Percentiles rank a stretch among this genome's conserved stretches.
These are phyloP conservation scores for Termitomyces sp. DNA, from an alignment of 768 basidiomycete genomes.

Conservation along the genomic window DNA sequence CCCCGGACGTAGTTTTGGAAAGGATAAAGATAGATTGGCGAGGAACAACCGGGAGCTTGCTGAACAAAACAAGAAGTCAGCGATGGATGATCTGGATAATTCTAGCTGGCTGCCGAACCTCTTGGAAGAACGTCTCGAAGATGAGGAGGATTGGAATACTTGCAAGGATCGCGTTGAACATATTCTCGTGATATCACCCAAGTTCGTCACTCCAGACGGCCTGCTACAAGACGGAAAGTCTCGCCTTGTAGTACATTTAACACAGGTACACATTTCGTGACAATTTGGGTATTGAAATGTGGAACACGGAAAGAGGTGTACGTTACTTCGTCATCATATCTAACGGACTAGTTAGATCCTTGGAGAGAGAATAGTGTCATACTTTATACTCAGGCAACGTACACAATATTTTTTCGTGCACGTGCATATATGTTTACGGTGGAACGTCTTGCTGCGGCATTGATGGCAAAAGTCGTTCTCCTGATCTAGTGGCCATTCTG, in stretches of 20 bases:
- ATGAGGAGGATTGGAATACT: too few relatives aligned
- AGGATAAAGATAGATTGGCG: too few relatives aligned
- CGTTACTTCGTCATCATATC: slow-evolving; percentile 18
- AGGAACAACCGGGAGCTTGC: too few relatives aligned
- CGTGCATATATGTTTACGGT: slow-evolving; percentile 14
- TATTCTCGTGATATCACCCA: too few relatives aligned
- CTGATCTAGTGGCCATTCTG: slow-evolving; percentile 11
- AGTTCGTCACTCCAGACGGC: too few relatives aligned
- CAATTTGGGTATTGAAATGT: slow-evolving; percentile 47
- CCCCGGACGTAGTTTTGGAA: too few relatives aligned
- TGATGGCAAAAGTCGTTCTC: slow-evolving; percentile 23
- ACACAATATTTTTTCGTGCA: slow-evolving; percentile 19
- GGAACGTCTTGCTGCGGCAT: slow-evolving; percentile 12
- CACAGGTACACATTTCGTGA: slow-evolving; percentile 47
- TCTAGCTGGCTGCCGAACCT: too few relatives aligned
- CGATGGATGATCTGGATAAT: too few relatives aligned
- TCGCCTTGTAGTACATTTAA: slow-evolving; percentile 39
- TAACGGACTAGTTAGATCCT: not conserved
- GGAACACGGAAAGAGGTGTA: slow-evolving; percentile 19
- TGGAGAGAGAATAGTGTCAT: slow-evolving; percentile 2
- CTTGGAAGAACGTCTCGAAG: too few relatives aligned
- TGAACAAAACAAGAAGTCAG: too few relatives aligned
- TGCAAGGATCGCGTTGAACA: too few relatives aligned
- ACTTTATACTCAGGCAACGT: slow-evolving; percentile 20
- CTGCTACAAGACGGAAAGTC: too few relatives aligned